A percentile compares a stretch with the other conserved stretches of the same genome.
These are phyloP conservation scores for Diutina pseudorugosa DNA, from an alignment of 1,139 yeast species.

Conservation along the genomic window DNA sequence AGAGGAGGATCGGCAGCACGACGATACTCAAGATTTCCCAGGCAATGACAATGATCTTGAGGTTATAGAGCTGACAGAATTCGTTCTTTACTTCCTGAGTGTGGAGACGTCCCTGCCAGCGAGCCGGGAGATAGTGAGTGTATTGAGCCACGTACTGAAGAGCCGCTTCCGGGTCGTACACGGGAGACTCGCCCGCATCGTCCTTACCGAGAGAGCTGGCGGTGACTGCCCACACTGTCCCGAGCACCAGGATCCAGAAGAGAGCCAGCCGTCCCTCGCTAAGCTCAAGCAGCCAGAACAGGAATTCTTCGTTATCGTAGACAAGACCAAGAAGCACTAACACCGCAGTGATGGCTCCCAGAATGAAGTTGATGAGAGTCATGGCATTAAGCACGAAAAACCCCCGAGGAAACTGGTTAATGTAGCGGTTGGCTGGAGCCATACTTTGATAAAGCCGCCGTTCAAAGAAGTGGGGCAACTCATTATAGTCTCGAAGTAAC, in stretches of 20 bases:
- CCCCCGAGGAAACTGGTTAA: conserved; percentile 88
- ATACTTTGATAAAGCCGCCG: conserved; percentile 67
- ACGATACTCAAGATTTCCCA: conserved; percentile 74
- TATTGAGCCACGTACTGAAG: conserved; percentile 66
- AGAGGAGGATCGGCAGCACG: conserved; percentile 75
- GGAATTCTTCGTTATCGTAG: conserved; percentile 69
- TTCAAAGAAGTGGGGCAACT: conserved; percentile 76
- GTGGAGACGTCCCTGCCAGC: conserved; percentile 79
- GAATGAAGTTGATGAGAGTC: conserved; percentile 57
- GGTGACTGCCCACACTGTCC: conserved; percentile 69
- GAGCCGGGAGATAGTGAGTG: conserved; percentile 80
- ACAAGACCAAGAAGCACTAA: conserved; percentile 68
- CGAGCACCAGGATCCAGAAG: conserved; percentile 80
- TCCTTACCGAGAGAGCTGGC: conserved; percentile 23
- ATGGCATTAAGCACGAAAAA: conserved; percentile 40
- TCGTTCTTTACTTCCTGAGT: conserved; percentile 74
- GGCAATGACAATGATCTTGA: conserved; percentile 58
- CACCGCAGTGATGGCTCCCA: conserved; percentile 85
- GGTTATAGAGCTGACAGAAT: conserved; percentile 66
- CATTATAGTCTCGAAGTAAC: conserved; percentile 91
- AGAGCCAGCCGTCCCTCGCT: conserved; percentile 70
- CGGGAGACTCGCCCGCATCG: conserved; percentile 18
- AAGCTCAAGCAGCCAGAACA: conserved; percentile 80
- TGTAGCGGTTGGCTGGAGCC: conserved; percentile 69
- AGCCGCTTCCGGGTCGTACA: conserved; percentile 86